Conservation (phyloP, 768 basidiomycete genomes). For the Mycena rebaudengoi region DNA sequence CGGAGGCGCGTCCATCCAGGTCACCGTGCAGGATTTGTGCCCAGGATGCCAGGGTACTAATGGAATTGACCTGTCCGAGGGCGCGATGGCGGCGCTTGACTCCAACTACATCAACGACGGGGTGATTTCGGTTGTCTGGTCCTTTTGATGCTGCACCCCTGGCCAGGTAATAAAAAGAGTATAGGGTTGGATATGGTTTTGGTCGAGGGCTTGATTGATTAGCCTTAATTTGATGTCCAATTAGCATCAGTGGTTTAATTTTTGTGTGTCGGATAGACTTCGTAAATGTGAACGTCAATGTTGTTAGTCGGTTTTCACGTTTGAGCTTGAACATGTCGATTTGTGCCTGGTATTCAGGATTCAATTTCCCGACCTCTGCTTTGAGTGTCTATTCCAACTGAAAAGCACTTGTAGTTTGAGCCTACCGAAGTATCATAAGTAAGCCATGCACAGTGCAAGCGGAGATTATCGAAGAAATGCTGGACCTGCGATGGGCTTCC, state of each 20-base stretch:
- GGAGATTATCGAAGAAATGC: no score
- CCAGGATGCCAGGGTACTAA: conserved; percentile 17
- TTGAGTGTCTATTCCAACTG: no score
- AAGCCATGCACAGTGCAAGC: no score
- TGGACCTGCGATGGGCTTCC: no score
- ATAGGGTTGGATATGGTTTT: background rate
- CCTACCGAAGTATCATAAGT: no score
- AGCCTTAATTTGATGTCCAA: background rate
- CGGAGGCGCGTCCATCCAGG: background rate
- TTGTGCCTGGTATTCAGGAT: background rate
- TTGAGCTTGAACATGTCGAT: background rate
- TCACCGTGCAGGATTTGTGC: conserved; percentile 8
- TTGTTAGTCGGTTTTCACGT: no score
- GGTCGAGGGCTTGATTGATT: background rate
- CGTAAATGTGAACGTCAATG: background rate
- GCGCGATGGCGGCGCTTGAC: conserved; percentile 13
- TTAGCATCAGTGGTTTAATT: background rate
- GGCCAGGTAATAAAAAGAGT: background rate
- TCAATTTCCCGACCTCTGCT: background rate
- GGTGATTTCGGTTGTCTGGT: conserved; percentile 3
- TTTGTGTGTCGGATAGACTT: background rate
- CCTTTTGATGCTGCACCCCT: conserved; percentile 1
- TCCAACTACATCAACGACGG: conserved; percentile 12
- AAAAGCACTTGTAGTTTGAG: no score
- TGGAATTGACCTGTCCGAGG: conserved; percentile 19